Base-by-base conservation (phyloP, 2,329 filamentous ascomycete species). In the Colletotrichum neosansevieriae region DNA sequence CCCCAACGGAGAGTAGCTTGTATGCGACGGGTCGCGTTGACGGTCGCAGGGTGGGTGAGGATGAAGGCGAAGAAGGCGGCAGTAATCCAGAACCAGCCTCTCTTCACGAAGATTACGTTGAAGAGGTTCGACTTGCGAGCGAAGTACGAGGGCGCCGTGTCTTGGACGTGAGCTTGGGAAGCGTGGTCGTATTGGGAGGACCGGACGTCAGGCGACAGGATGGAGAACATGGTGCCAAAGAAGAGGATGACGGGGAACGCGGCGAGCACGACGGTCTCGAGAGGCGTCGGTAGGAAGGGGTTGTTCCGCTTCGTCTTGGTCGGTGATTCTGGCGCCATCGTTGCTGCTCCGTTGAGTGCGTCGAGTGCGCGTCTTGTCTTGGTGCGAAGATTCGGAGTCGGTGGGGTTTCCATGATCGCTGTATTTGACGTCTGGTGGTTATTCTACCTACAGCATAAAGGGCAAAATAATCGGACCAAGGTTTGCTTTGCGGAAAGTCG, bases 51-150 rank as follows among this genome's bases (percentile, higher is more conserved):
- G 75, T 97, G 92, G 24, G 89, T 90, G 47, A 90, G 78, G 6
- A 92, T 78, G 70, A 97, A 93, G 15, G 88, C 79, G 38, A 87
- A 79, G 75, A 97, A 94, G 0, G 93, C 91, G 10, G 88, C 77
- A 0, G 92, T 94, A 34, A 93, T 90, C 96, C 96, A 99, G 57
- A 91, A 87, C 96, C 96, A 99, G 70, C 95, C 95, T 61, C 92
- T 85, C 84, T 99, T 99, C 75, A 99, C 96, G 76, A 98, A 99
- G 74, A 94, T 87, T 53, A 92, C 80, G 77, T 99, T 99, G 86
- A 98, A 92, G 59, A 98, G 74, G 81, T 99, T 99, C 78, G 89
- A 87, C 81, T 99, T 99, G 74, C 91, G 91, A 53, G 96, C 95
- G 78, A 99, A 99, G 84, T 98, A 99, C 77, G 87, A 91, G 2